Conservation (phyloP, 2,329 filamentous ascomycete genomes). For the Ascochyta pisi region DNA sequence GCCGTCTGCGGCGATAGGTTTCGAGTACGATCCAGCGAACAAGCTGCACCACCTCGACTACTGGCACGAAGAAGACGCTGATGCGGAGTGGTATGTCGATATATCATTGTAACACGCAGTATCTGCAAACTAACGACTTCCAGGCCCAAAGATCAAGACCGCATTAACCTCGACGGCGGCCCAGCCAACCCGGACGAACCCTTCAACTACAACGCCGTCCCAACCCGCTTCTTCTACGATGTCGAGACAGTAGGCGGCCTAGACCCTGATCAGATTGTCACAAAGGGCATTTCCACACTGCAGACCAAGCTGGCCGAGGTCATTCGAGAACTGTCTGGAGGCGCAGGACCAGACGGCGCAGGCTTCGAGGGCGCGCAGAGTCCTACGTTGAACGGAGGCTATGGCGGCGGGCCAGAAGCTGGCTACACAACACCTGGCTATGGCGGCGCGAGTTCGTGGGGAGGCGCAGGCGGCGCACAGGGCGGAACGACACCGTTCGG, state of each 20-base stretch:
- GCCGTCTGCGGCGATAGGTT: slow-evolving; percentile 88
- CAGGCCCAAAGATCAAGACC: slow-evolving; percentile 84
- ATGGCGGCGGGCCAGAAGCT: slow-evolving; percentile 65
- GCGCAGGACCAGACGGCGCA: slow-evolving; percentile 58
- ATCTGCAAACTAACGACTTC: slow-evolving; percentile 3
- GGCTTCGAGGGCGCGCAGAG: slow-evolving; percentile 70
- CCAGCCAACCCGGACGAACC: slow-evolving; percentile 79
- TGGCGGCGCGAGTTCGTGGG: slow-evolving; percentile 68
- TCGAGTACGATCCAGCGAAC: slow-evolving; percentile 98
- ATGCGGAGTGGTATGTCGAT: slow-evolving; percentile 78
- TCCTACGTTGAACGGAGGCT: slow-evolving; percentile 60
- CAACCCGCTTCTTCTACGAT: slow-evolving; percentile 88
- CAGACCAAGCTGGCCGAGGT: slow-evolving; percentile 89
- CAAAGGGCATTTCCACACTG: slow-evolving; percentile 84
- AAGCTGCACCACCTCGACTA: slow-evolving; percentile 90
- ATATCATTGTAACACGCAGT: neutral
- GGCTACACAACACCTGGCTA: slow-evolving; percentile 72
- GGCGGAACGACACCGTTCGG: slow-evolving; percentile 63
- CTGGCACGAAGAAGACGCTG: slow-evolving; percentile 91
- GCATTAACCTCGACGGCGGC: slow-evolving; percentile 76
- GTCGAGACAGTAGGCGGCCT: slow-evolving; percentile 88
- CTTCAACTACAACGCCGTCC: slow-evolving; percentile 90
- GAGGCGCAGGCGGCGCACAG: slow-evolving; percentile 50
- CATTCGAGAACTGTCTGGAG: slow-evolving; percentile 68
- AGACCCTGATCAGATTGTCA: slow-evolving; percentile 87